phyloP scores from a whole-genome alignment of 75 land plant genomes.

The Selaginella moellendorffii region DNA sequence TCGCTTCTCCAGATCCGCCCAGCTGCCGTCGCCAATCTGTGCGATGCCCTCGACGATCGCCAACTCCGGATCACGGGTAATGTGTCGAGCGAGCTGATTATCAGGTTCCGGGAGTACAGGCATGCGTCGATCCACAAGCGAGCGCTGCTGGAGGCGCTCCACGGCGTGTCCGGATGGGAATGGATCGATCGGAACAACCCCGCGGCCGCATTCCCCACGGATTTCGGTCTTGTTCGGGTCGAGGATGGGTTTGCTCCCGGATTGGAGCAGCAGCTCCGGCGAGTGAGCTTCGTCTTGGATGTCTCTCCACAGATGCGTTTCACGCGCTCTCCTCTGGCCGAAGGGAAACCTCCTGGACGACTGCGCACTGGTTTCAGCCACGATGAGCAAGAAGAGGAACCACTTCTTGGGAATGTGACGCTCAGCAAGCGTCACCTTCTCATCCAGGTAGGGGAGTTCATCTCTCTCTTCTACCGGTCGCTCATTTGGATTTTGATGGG shows the following conservation, averaged over 20 bases:
- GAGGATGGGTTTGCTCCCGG: conserved; percentile 4
- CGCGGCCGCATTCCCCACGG: conserved; percentile 69
- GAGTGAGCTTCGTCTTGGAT: conserved; percentile 54
- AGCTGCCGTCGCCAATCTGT: too few species aligned
- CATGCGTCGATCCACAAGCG: conserved; percentile 35
- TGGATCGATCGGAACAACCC: conserved; percentile 88
- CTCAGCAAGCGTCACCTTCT: conserved; percentile 30
- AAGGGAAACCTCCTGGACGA: background rate
- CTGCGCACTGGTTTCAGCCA: background rate
- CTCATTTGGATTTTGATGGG: background rate
- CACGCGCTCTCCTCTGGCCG: conserved; percentile 15
- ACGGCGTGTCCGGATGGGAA: conserved; percentile 30
- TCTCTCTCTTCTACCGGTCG: background rate
- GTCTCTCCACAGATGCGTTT: conserved; percentile 50
- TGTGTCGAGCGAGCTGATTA: conserved; percentile 51
- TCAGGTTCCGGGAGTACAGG: conserved; percentile 55
- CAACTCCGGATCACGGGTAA: too few species aligned
- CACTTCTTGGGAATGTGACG: background rate
- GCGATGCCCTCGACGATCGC: too few species aligned
- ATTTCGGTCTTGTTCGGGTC: conserved; percentile 57
- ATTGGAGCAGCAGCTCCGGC: conserved; percentile 29
- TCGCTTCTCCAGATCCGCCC: too few species aligned
- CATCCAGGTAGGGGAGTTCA: conserved; percentile 36
- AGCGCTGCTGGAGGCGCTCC: conserved; percentile 24
- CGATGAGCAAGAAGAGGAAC: background rate